Conservation (phyloP, 805 yeast species). For the Myxozyma monticola region DNA sequence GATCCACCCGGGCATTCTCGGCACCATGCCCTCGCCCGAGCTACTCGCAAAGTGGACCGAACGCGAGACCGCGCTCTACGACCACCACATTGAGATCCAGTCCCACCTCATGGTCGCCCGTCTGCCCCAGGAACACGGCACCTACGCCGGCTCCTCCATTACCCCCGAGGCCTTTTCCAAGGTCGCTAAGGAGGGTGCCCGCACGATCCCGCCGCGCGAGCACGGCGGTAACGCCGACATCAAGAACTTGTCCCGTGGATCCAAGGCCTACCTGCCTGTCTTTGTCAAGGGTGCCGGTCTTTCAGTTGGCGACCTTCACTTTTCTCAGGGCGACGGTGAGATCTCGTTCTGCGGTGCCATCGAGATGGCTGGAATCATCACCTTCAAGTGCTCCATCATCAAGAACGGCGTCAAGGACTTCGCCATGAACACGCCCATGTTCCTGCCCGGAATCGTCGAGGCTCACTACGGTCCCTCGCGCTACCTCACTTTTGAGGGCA, state of each 20-base stretch:
- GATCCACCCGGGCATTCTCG: constrained; percentile 54
- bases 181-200: constrained; percentile 47
- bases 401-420: constrained; percentile 47
- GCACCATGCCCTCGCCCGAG: constrained; percentile 50
- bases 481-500: constrained; percentile 54
- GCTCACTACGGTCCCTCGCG: constrained; percentile 51
- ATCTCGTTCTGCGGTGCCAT: constrained; percentile 57
- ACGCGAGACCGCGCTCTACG: constrained; percentile 45
- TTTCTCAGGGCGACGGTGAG: constrained; percentile 56
- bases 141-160: constrained; percentile 46
- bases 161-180: constrained; percentile 36
- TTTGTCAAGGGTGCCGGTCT: constrained; percentile 51
- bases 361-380: constrained; percentile 52
- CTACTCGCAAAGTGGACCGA: constrained; percentile 48
- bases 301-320: constrained; percentile 52
- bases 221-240: constrained; percentile 57
- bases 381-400: constrained; percentile 45
- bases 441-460: constrained; percentile 50
- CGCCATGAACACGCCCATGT: constrained; percentile 49
- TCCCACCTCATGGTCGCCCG: constrained; percentile 46
- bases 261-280: constrained; percentile 51
- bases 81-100: constrained; percentile 23
- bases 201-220: constrained; percentile 50
- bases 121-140: constrained; percentile 42
- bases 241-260: constrained; percentile 51